Base-by-base conservation (phyloP, 805 yeast species). In the Metschnikowia drakensbergensis region DNA sequence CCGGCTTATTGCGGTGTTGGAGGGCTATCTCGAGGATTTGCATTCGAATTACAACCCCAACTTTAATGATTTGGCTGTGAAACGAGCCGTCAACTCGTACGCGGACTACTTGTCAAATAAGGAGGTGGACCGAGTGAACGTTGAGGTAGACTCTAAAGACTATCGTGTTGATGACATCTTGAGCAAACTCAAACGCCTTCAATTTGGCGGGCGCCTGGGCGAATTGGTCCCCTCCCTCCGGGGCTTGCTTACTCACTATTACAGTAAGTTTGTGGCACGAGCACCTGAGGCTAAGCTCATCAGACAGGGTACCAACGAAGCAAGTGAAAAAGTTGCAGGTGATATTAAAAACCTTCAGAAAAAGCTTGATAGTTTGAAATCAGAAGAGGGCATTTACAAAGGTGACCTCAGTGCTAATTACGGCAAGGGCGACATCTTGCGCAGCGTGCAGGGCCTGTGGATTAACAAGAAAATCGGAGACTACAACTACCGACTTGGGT, bases 31-130 rank as follows among this genome's bases (percentile, higher is more conserved):
- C 43, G 63, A 66, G 2, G 65, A 66, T 4, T 69, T 91, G 66
- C 63, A 73, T 6, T 60, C 71, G 3, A 77, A 78, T n/a, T 90
- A 86, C 65, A 88, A 89, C 58, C 88, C 86, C 42, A 86, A 89
- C 58, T 81, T 89, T 68, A 89, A 91, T 61, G 97, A 91, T 66
- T 80, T 82, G 6, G 95, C 91, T 0, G 97, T 91, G 17, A 88
- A 88, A 63, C 77, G 72, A 22, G 83, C 91, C 1, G 83, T 89
- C 13, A 69, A 77, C 17, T 68, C 70, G 0, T 84, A 65, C 60
- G 79, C 77, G 39, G 75, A 79, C 52, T 74, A 77, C 54, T 55
- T 65, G 6, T 75, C 78, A 8, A 75, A 76, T 53, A 65, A 68
- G 36, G 61, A 54, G 27, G 11, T 30, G 3, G 40, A 26, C 6